Evolutionary conservation across 129 eudicot genomes (phyloP).

Genomic region (Flaveria robusta): DNA sequence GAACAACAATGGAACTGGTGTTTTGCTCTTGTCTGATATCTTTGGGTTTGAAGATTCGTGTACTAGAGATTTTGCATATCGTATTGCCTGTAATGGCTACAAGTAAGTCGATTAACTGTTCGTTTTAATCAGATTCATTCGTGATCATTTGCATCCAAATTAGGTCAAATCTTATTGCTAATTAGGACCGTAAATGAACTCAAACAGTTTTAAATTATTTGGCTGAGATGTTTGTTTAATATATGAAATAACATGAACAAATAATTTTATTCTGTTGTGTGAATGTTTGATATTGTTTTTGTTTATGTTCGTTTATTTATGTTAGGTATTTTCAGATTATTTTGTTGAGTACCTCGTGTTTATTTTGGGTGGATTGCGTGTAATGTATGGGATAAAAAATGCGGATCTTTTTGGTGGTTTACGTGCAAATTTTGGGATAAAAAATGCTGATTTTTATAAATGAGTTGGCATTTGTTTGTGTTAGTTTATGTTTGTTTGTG

Average conservation of each 20-base stretch:
- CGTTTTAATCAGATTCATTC: not conserved
- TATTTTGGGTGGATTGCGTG: no score
- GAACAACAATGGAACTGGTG: slow-evolving; percentile 87
- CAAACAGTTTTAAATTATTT: no score
- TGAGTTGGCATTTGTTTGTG: no score
- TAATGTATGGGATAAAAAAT: no score
- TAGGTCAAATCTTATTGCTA: not conserved
- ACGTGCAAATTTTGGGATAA: no score
- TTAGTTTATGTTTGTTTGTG: not conserved
- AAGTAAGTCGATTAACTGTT: slow-evolving; percentile 51
- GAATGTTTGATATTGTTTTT: no score
- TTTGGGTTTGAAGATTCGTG: slow-evolving; percentile 74
- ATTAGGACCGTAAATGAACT: no score
- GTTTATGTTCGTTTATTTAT: not conserved
- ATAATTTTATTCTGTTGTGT: no score
- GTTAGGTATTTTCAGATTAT: not conserved
- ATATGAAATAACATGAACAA: no score
- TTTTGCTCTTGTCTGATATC: slow-evolving; percentile 80
- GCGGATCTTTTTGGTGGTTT: no score
- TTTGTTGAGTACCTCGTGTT: not conserved
- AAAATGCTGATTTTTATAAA: no score
- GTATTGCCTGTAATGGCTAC: slow-evolving; percentile 54
- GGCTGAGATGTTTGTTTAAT: no score
- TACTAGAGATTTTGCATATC: slow-evolving; percentile 80
- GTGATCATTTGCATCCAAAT: not conserved